phyloP scores from a whole-genome alignment of 495 filamentous ascomycete species.

The Hypoxylon fragiforme region DNA sequence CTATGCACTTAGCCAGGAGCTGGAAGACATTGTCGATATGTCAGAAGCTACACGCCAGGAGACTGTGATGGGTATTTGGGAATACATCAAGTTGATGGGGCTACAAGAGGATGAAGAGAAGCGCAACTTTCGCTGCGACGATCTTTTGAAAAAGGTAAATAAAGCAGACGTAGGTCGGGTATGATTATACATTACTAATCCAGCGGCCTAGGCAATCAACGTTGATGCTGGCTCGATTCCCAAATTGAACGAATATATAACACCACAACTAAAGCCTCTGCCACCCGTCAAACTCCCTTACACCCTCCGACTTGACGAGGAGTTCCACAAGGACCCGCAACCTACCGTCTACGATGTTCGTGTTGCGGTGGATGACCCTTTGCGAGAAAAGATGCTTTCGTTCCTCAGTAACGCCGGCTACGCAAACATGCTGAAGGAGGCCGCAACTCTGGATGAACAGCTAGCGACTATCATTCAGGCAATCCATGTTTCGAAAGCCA shows the following conservation, averaged over 20 bases:
- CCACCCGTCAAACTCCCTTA: conserved; percentile 85
- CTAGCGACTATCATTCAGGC: conserved; percentile 78
- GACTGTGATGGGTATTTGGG: conserved; percentile 88
- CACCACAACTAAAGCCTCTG: conserved; percentile 72
- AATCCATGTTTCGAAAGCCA: conserved; percentile 76
- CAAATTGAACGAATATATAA: conserved; percentile 76
- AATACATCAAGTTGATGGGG: conserved; percentile 85
- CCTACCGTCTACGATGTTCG: conserved; percentile 88
- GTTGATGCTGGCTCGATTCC: conserved; percentile 85
- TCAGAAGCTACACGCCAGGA: conserved; percentile 84
- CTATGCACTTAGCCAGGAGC: conserved; percentile 71
- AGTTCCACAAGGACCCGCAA: conserved; percentile 66
- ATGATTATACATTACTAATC: conserved; percentile 21
- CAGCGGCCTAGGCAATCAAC: conserved; percentile 67
- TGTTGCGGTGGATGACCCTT: conserved; percentile 81
- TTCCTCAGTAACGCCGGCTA: conserved; percentile 62
- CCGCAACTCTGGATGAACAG: conserved; percentile 77
- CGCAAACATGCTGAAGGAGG: conserved; percentile 66
- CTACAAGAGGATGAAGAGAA: conserved; percentile 94
- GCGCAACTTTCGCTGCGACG: conserved; percentile 86
- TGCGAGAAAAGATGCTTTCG: conserved; percentile 66
- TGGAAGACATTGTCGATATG: conserved; percentile 86
- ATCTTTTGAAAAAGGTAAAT: conserved; percentile 71
- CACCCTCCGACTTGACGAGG: conserved; percentile 90
- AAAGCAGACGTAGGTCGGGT: background rate